Percentiles rank a stretch among this genome's conserved stretches.
Evolutionary conservation across 495 filamentous ascomycete genomes (phyloP).

Genomic region (Aspergillus incahuasiensis): DNA sequence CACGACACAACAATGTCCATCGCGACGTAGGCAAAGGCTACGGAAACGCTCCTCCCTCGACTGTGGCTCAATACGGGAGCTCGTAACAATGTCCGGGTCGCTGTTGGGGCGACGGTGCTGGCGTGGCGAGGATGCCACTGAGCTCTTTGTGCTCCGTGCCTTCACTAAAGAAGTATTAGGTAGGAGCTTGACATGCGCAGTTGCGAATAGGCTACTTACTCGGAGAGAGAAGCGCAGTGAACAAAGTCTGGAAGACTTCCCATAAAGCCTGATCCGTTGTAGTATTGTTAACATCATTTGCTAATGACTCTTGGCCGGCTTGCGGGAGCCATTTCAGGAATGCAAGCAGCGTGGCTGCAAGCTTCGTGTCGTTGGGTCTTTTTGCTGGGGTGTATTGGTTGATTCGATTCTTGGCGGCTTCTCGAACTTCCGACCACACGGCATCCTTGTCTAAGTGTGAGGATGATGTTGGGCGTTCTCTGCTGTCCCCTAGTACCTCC

Average conservation of each 20-base stretch:
- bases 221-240: neutral
- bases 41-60: too few species aligned
- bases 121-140: neutral
- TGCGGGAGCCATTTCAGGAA: neutral
- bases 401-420: too few species aligned
- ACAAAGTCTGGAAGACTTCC: neutral
- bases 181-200: too few species aligned
- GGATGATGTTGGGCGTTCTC: too few species aligned
- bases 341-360: neutral
- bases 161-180: neutral
- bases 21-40: neutral
- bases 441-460: too few species aligned
- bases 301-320: neutral
- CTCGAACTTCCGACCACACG: too few species aligned
- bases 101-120: too few species aligned
- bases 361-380: neutral
- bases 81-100: too few species aligned
- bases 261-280: neutral
- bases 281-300: neutral
- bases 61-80: too few species aligned
- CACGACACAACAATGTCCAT: neutral
- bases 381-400: neutral
- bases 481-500: too few species aligned
- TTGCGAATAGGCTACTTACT: constrained; percentile 4
- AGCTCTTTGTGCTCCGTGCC: neutral